phyloP scores from a whole-genome alignment of 2,329 filamentous ascomycete genomes.

The Calycina herbarum region DNA sequence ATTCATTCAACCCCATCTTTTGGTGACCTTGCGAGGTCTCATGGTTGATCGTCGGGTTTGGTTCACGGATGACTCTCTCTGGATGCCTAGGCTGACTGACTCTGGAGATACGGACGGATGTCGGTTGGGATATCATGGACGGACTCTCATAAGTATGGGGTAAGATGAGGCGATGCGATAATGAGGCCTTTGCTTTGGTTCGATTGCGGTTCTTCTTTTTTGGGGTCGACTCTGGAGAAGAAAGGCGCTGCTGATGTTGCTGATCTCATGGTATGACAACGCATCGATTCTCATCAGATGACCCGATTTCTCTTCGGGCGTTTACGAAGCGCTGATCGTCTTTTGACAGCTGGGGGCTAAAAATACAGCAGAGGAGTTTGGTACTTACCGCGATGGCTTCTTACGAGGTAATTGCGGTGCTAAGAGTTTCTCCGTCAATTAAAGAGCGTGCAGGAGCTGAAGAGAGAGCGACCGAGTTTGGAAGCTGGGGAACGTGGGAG shows the following conservation, averaged over 20 bases:
- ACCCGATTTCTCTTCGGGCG: not conserved
- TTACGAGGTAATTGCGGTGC: not conserved
- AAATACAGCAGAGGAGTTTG: not conserved
- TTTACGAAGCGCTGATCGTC: not conserved
- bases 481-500: not conserved
- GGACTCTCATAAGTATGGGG: not conserved
- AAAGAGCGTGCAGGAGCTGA: not conserved
- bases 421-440: not conserved
- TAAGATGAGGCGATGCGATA: not conserved
- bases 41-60: too few species aligned
- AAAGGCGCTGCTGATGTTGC: not conserved
- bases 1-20: too few species aligned
- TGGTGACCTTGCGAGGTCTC: too few species aligned
- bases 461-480: not conserved
- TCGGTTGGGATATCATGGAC: not conserved
- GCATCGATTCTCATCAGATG: slow-evolving; percentile 1
- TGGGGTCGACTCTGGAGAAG: not conserved
- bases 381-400: not conserved
- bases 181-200: not conserved
- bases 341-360: not conserved
- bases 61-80: not conserved
- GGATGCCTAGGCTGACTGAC: not conserved
- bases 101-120: not conserved
- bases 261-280: slow-evolving; percentile 2
- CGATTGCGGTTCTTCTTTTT: not conserved